These are phyloP conservation scores for Angophora floribunda DNA, from an alignment of 345 rosid genomes.

Conservation along the genomic window DNA sequence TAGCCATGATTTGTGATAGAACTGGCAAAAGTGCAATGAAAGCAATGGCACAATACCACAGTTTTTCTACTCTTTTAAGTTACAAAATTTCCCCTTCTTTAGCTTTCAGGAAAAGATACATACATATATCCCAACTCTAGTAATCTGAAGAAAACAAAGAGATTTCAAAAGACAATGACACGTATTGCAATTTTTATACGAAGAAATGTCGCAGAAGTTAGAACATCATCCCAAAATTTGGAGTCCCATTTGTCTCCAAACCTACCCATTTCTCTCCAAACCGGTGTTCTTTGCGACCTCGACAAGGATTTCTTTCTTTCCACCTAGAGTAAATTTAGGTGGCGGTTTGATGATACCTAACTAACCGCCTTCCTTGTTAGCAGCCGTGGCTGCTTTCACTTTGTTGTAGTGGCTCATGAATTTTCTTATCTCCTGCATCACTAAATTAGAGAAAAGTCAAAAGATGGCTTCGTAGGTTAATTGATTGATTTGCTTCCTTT, in stretches of 20 bases:
- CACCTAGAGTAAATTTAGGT: constrained; percentile 14
- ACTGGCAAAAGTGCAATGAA: background rate
- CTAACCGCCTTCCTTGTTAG: constrained; percentile 70
- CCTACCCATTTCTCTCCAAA: background rate
- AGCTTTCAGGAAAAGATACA: background rate
- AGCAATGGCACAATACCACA: background rate
- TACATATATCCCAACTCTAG: background rate
- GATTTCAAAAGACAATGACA: background rate
- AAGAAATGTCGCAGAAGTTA: background rate
- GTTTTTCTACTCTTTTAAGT: background rate
- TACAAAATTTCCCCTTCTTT: background rate
- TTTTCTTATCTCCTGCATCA: constrained; percentile 58
- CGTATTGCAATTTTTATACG: background rate
- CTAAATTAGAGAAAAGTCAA: background rate
- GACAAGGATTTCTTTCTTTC: constrained; percentile 7
- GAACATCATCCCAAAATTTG: background rate
- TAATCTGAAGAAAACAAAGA: background rate
- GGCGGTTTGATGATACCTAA: constrained; percentile 48
- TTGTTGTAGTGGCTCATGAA: constrained; percentile 85
- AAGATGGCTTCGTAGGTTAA: background rate
- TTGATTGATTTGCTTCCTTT: background rate
- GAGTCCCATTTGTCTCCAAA: background rate
- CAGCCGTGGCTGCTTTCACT: constrained; percentile 63
- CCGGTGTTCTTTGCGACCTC: background rate
- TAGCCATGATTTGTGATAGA: background rate